Conservation (phyloP, 179 eudicot species). For the Corrigiola litoralis region DNA sequence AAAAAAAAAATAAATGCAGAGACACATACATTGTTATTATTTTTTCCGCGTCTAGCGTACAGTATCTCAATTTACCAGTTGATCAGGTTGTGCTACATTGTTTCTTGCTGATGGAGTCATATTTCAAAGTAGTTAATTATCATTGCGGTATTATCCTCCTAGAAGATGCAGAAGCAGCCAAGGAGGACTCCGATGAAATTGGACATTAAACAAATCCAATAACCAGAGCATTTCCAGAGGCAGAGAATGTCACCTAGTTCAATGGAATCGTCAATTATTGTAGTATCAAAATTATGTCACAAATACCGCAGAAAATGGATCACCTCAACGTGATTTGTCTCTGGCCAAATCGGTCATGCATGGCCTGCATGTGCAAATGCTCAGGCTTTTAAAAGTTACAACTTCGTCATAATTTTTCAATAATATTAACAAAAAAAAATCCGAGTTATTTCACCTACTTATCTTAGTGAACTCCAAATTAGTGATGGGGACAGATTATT, state of each 20-base stretch:
- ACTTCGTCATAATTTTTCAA: neutral
- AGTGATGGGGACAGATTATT: too few relatives aligned
- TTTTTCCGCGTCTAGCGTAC: too few relatives aligned
- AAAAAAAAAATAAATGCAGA: too few relatives aligned
- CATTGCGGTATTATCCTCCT: too few relatives aligned
- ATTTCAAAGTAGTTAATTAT: too few relatives aligned
- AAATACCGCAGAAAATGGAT: constrained; percentile 1
- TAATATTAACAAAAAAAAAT: neutral
- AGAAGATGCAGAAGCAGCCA: too few relatives aligned
- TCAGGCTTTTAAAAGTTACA: neutral
- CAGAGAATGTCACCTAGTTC: neutral
- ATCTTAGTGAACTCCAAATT: too few relatives aligned
- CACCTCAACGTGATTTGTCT: neutral
- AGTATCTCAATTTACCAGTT: too few relatives aligned
- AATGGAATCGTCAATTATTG: neutral
- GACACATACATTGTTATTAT: too few relatives aligned
- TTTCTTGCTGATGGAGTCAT: too few relatives aligned
- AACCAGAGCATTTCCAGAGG: neutral
- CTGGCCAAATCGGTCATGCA: neutral
- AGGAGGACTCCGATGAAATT: neutral
- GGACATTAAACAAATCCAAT: neutral
- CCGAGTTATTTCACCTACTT: too few relatives aligned
- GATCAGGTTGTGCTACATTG: neutral
- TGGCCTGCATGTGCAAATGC: constrained; percentile 6
- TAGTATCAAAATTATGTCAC: neutral